Conservation (phyloP, 2,329 filamentous ascomycete genomes). For the Fusarium mexicanum region DNA sequence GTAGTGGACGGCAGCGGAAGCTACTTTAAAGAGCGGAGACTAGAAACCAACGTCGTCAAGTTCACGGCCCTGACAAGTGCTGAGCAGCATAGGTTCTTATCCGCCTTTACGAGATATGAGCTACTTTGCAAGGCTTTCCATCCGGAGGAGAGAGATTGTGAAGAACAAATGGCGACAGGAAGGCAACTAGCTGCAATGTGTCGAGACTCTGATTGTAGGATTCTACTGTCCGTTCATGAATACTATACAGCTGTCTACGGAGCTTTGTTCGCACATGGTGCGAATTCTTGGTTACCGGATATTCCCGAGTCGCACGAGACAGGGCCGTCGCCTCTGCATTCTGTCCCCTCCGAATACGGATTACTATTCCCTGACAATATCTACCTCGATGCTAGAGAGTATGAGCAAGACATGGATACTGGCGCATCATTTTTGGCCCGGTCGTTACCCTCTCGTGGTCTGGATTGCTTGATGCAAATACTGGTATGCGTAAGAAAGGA, state of each 20-base stretch:
- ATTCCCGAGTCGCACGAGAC: background rate
- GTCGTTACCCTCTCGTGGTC: background rate
- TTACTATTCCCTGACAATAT: background rate
- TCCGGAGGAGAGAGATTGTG: fast-evolving
- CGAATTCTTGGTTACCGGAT: background rate
- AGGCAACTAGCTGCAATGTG: background rate
- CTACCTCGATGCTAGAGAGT: background rate
- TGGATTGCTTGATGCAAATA: background rate
- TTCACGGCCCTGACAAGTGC: background rate
- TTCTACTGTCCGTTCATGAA: background rate
- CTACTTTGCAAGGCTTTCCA: background rate
- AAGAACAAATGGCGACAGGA: background rate
- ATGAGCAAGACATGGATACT: background rate
- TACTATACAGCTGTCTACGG: background rate
- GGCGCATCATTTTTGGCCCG: too few relatives aligned
- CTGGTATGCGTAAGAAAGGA: background rate
- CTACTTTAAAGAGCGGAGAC: background rate
- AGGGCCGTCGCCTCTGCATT: background rate
- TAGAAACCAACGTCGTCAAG: background rate
- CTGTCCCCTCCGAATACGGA: background rate
- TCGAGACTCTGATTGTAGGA: background rate
- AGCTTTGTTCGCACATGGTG: background rate
- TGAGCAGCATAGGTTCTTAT: background rate
- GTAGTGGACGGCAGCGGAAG: background rate
- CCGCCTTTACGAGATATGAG: conserved; percentile 2